Base-by-base conservation (phyloP, 2,329 filamentous ascomycete species). In the Diaporthe sp. region DNA sequence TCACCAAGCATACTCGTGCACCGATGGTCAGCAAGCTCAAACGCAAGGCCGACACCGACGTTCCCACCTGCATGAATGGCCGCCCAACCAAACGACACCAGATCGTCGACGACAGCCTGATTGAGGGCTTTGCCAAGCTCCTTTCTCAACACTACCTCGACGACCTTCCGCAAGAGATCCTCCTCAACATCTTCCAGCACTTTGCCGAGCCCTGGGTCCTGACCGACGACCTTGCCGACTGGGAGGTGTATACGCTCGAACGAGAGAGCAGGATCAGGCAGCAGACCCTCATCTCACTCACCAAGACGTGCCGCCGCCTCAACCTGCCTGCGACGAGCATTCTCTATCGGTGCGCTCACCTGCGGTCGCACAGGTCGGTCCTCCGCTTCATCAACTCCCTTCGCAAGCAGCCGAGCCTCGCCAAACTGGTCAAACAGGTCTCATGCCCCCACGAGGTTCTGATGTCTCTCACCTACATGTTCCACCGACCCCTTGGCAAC, bases 121-220 rank as follows among this genome's bases (percentile, higher is more conserved):
- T 70, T 22, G 49, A 42, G 1, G 65, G 47, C 34, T 70, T 55
- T 20, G 17, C 34, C 15, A 70, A 55, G n/a, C 65, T 70, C 17
- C 4, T 70, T 12, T 55, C 65, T 9, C 34, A 53, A 31, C n/a
- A 34, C n/a, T 39, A 12, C n/a, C 49, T 72, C 17, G 39, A 72
- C 20, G 9, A 42, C 1, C 28, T 72, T 9, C 57, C 71, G 9
- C 57, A 72, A 6, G 71, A 72, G 47, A 34, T 72, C 47, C 71
- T 72, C 44, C 71, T 72, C 44, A 53, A 34, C 8, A 53, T 63
- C 57, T 28, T 72, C 47, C 10, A 53, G 13, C 5, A 72, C 42
- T 63, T 72, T 17, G 71, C 57, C 12, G 71, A 63, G 31, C 44
- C 71, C 28, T 72, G 71, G 71, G 57, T 42, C 15, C 31, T 63